These are phyloP conservation scores for Kazachstania martiniae DNA, from an alignment of 805 yeast species.

Conservation along the genomic window DNA sequence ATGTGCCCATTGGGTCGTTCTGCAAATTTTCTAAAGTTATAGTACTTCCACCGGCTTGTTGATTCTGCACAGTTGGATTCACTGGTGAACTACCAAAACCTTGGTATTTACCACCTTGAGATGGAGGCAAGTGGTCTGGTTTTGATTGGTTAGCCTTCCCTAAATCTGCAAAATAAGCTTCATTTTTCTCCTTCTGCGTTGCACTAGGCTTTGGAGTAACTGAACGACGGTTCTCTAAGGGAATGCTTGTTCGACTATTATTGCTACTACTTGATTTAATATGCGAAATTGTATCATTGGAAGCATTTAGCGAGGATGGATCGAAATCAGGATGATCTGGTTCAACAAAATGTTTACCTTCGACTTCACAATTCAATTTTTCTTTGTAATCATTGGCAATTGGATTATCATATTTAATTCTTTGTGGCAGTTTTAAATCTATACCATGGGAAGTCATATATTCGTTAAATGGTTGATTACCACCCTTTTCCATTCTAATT, in stretches of 20 bases:
- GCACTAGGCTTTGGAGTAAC: constrained; percentile 24
- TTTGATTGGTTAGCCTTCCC: constrained; percentile 64
- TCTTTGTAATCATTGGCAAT: constrained; percentile 94
- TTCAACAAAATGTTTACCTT: constrained; percentile 59
- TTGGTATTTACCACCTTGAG: constrained; percentile 85
- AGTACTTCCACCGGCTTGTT: constrained; percentile 8
- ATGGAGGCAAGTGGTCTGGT: constrained; percentile 76
- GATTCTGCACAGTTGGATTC: constrained; percentile 9
- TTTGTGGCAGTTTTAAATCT: constrained; percentile 51
- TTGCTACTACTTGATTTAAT: not conserved
- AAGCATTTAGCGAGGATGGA: constrained; percentile 11
- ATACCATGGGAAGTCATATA: constrained; percentile 68
- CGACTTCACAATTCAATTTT: constrained; percentile 61
- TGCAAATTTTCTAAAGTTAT: constrained; percentile 62
- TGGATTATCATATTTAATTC: constrained; percentile 71
- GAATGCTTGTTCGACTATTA: constrained; percentile 12
- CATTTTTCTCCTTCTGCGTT: constrained; percentile 51
- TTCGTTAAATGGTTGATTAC: constrained; percentile 63
- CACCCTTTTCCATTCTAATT: constrained; percentile 86
- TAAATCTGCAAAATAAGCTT: constrained; percentile 67
- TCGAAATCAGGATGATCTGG: constrained; percentile 44
- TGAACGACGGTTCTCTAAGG: constrained; percentile 34
- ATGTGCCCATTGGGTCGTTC: constrained; percentile 81
- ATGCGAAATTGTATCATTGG: not conserved
- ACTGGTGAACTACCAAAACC: constrained; percentile 82